Evolutionary conservation across 345 rosid species (phyloP).

Genomic region (Alliaria petiolata): DNA sequence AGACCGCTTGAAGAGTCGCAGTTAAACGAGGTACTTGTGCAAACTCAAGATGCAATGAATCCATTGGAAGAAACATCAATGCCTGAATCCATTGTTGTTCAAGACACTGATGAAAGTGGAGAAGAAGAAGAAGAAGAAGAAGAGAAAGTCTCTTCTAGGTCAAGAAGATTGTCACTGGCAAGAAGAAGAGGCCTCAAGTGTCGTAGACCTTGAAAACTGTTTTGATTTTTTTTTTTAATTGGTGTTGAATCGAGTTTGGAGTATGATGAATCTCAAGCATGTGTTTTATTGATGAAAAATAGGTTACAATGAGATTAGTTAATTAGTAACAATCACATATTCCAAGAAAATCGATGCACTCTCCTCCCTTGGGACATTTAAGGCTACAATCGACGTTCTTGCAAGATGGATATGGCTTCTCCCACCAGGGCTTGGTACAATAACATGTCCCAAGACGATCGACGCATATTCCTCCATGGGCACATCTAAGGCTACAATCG

Average conservation of each 20-base stretch:
- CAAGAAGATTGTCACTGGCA: slow-evolving; percentile 34
- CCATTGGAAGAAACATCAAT: slow-evolving; percentile 35
- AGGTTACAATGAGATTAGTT: neutral
- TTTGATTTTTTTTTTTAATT: neutral
- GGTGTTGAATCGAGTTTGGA: neutral
- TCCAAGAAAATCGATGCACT: neutral
- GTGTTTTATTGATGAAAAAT: neutral
- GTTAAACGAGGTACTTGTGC: slow-evolving; percentile 1
- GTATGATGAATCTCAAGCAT: neutral
- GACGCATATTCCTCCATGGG: neutral
- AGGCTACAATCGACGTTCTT: slow-evolving; percentile 6
- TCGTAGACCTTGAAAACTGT: neutral
- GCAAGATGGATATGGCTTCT: neutral
- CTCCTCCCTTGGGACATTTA: neutral
- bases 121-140: slow-evolving; percentile 44
- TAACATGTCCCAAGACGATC: neutral
- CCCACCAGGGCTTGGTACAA: too few relatives aligned
- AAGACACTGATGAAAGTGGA: slow-evolving; percentile 80
- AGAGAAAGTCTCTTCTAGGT: slow-evolving; percentile 26
- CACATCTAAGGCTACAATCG: neutral
- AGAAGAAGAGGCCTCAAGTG: slow-evolving; percentile 24
- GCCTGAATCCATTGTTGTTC: slow-evolving; percentile 49
- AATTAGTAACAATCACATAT: slow-evolving; percentile 1
- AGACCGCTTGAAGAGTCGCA: slow-evolving; percentile 34
- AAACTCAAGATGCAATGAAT: too few relatives aligned